Conservation (phyloP, 139 green algal species). For the Pseudopediastrum boryanum region DNA sequence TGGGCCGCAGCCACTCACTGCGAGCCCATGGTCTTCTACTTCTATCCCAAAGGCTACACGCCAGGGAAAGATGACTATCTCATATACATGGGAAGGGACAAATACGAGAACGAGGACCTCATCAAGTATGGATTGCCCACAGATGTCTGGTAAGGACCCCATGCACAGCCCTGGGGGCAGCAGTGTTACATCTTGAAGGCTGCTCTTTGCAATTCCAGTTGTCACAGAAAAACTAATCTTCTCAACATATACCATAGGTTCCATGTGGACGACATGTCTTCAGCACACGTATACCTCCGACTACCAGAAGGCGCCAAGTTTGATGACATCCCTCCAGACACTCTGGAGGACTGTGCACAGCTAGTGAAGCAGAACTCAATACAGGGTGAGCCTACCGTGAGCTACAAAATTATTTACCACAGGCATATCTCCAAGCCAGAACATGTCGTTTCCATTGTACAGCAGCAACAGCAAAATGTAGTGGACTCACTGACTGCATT, state of each 20-base stretch:
- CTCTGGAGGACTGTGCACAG: slow-evolving; percentile 90
- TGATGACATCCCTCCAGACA: slow-evolving; percentile 81
- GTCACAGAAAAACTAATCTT: not conserved
- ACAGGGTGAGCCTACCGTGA: too few relatives aligned
- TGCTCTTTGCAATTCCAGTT: not conserved
- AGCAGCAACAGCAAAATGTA: too few relatives aligned
- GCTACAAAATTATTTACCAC: too few relatives aligned
- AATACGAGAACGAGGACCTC: slow-evolving; percentile 96
- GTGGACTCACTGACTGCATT: too few relatives aligned
- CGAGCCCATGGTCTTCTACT: slow-evolving; percentile 88
- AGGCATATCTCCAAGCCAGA: too few relatives aligned
- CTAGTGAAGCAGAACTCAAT: slow-evolving; percentile 98
- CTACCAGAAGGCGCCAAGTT: slow-evolving; percentile 70
- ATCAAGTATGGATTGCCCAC: slow-evolving; percentile 82
- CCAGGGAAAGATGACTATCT: slow-evolving; percentile 72
- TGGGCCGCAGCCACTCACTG: too few relatives aligned
- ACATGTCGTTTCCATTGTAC: too few relatives aligned
- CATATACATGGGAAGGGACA: slow-evolving; percentile 90
- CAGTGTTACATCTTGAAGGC: not conserved
- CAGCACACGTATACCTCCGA: slow-evolving; percentile 95
- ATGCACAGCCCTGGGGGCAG: not conserved
- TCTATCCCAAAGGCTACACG: slow-evolving; percentile 65
- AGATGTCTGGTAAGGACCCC: slow-evolving; percentile 61
- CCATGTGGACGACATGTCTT: slow-evolving; percentile 95
- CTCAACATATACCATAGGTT: slow-evolving; percentile 69